Evolutionary conservation across 441 rosid species (phyloP).

Genomic region (Isatis lusitanica): DNA sequence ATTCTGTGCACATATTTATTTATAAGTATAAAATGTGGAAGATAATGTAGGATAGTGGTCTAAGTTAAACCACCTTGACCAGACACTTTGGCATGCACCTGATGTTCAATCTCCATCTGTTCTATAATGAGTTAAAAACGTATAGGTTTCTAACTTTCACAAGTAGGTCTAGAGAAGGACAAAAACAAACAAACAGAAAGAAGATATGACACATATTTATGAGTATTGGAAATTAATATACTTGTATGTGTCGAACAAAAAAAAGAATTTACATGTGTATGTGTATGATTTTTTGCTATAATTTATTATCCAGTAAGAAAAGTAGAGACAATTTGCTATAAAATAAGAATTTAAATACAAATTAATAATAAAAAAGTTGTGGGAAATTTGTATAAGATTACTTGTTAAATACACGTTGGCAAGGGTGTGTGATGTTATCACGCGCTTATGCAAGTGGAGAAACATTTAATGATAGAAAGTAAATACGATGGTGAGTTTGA

Average conservation of each 20-base stretch:
- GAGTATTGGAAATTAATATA: not conserved
- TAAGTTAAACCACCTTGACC: slow-evolving; percentile 36
- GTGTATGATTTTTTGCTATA: not conserved
- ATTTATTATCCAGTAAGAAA: not conserved
- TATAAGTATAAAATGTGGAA: slow-evolving; percentile 18
- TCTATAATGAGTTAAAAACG: not conserved
- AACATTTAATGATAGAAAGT: too few relatives aligned
- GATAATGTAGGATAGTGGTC: slow-evolving; percentile 23
- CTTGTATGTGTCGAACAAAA: not conserved
- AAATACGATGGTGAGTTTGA: too few relatives aligned
- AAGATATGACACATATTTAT: not conserved
- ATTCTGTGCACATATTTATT: not conserved
- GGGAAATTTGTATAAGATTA: too few relatives aligned
- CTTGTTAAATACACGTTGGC: too few relatives aligned
- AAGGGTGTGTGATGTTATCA: too few relatives aligned
- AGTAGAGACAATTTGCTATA: too few relatives aligned
- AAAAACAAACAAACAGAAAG: not conserved
- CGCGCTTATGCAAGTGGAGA: too few relatives aligned
- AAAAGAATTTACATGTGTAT: too few relatives aligned
- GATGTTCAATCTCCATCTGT: slow-evolving; percentile 12
- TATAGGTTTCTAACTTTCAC: not conserved
- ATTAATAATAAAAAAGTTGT: too few relatives aligned
- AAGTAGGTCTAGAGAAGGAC: not conserved
- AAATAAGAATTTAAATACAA: too few relatives aligned
- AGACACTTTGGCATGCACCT: slow-evolving; percentile 28